Base-by-base conservation (phyloP, 2,329 filamentous ascomycete species). In the Cadophora gregata region DNA sequence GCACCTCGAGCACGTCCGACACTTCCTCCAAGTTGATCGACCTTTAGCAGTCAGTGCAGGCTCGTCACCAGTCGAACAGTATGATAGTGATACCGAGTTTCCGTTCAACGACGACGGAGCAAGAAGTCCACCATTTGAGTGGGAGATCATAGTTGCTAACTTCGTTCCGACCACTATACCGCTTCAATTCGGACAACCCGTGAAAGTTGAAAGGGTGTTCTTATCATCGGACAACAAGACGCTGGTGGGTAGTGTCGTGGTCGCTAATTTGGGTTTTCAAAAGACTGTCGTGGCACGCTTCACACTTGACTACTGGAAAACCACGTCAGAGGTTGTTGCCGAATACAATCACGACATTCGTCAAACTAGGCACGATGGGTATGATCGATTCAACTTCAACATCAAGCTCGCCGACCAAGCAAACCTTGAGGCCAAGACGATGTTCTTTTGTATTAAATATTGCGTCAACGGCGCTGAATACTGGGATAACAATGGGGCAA, bases 271-370 rank as follows among this genome's bases (percentile, higher is more conserved):
- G 51, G 88, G 93, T 0, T 99, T 97, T 80, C 87, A 94, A 63
- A 99, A 99, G 80, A 79, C 84, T 6, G 93, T 99, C 63, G 88
- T 91, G n/a, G 95, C 93, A 78, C 89, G 96, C 60, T 99, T 99
- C 79, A 99, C 96, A 0, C 86, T 97, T 56, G 96, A 99, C 79
- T 96, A 97, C 81, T 99, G 96, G 96, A 97, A 97, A 84, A 99
- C 96, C 0, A 96, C 94, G 0, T 99, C 96, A 0, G 96, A 99
- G 77, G 91, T 98, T 1, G 85, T 86, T 45, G 95, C 93, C n/a
- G 93, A 97, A 74, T 99, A 88, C 81, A 90, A 89, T 77, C 87
- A 92, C 69, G 92, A 96, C 79, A 86, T 95, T 55, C 87, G 88
- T 51, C 87, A 88, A 31, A 87, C 87, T 72, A 87, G 90, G 50